Evolutionary conservation across 179 eudicot genomes (phyloP), one percentile per base, ranked within the genome.

Genomic region (Silene noctiflora): DNA sequence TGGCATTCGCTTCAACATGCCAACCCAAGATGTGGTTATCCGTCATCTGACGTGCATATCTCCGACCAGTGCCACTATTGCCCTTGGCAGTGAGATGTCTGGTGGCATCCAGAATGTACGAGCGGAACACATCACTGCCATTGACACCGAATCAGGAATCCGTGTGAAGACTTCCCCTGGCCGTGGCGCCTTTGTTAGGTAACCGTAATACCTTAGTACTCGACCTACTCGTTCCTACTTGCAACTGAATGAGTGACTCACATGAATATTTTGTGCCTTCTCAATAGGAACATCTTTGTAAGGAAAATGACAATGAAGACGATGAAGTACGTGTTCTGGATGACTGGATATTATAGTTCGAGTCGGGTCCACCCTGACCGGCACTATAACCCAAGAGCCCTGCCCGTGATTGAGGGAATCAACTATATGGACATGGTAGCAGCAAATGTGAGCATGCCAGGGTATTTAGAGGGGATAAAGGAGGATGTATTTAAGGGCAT

Each of bases 81-180:
- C 96, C 3, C 74, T 91, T 21, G 93, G 96, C n/a, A 89, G 93
- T 42, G 93, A 91, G 74, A 91, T 91, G 96, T 91, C 96, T 0
- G 96, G 96, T 22, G 96, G 96, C 46, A 91, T 91, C 78, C 81
- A 82, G 9, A 86, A 91, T 16, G 87, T 91, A 0, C 80, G 91
- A 42, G 91, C 91, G 0, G 89, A 89, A 67, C 89, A 89, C 83
- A 88, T 91, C 12, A 78, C 83, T 7, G 96, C 96, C 65, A 72
- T 91, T 29, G 29, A 83, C 76, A 88, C 96, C 6, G 96, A 91
- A 80, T 91, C 96, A 14, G 96, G 84, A 1, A 83, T 91, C 42
- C 84, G 96, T 64, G 85, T 91, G 76, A 91, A 91, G 80, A 86
- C 91, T 11, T 87, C 87, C 17, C 87, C 88, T 0, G 96, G 96